Percentiles rank a stretch among this genome's conserved stretches.
Conservation (phyloP, 2,329 filamentous ascomycete genomes). For the Fusarium sp. region DNA sequence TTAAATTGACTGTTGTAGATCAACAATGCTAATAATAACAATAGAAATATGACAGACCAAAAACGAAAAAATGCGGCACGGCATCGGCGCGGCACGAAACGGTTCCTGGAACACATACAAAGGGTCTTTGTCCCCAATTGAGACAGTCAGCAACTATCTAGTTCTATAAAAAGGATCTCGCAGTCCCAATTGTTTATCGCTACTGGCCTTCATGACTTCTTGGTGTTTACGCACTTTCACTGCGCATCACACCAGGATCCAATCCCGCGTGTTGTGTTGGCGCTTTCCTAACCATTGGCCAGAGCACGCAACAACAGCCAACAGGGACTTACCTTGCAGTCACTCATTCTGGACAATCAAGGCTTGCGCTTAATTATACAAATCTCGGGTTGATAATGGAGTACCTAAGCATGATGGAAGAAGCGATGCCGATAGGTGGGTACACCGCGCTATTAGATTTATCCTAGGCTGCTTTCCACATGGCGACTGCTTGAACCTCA, state of each 20-base stretch:
- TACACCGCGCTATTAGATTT: slow-evolving; percentile 9
- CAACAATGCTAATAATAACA: slow-evolving; percentile 13
- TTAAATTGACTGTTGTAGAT: slow-evolving; percentile 39
- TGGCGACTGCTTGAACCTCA: slow-evolving; percentile 7
- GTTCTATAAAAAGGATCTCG: neutral
- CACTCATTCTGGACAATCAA: neutral
- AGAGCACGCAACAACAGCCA: slow-evolving; percentile 1
- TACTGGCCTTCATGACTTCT: neutral
- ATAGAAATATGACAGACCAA: slow-evolving; percentile 5
- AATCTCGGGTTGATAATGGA: neutral
- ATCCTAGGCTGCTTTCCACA: slow-evolving; percentile 4
- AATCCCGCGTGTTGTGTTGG: slow-evolving; percentile 33
- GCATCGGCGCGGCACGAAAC: slow-evolving; percentile 10
- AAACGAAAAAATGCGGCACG: slow-evolving; percentile 1
- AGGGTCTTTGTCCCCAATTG: neutral
- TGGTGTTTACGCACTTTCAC: slow-evolving; percentile 13
- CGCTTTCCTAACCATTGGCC: slow-evolving; percentile 30
- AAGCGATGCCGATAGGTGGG: slow-evolving; percentile 1
- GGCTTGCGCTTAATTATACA: neutral
- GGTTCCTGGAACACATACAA: neutral
- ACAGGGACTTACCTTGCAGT: slow-evolving; percentile 19
- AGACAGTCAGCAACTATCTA: neutral
- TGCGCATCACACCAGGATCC: slow-evolving; percentile 27
- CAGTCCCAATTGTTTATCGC: neutral
- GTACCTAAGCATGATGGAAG: neutral